Evolutionary conservation across 2,329 filamentous ascomycete genomes (phyloP), one percentile per base, ranked within the genome.

Genomic region (Pseudogymnoascus sp.): DNA sequence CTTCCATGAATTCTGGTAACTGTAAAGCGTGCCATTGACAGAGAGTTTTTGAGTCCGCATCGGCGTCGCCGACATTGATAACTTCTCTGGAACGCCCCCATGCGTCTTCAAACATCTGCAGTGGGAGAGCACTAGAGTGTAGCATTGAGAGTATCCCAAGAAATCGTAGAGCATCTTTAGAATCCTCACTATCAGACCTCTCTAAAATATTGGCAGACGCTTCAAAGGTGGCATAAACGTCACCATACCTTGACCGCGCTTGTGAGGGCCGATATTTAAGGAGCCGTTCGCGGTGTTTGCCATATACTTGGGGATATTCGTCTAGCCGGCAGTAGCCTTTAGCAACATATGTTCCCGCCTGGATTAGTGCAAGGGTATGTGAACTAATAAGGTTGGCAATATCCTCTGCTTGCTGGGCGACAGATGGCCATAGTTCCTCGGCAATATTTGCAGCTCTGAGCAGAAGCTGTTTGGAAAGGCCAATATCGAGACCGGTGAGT

Each of bases 201-300:
- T 69, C 40, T 10, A 76, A 64, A 15, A 67, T 62, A 1, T 68
- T 63, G 7, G 70, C 69, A 6, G 74, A 76, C 7, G 70, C 73
- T 64, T 77, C 72, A 61, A 77, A 76, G 0, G 72, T 76, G 2
- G 72, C 68, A 53, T 75, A 76, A 4, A 77, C 71, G 66, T 75
- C 65, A 4, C 67, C 23, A 67, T 77, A 75, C 19, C 71, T 69
- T 33, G 74, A 75, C 31, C 64, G 61, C 7, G 68, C 71, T 62
- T 75, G 73, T 5, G 53, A 61, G 7, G 68, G 66, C 23, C 67
- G 64, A 62, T 68, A 71, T 36, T 68, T 62, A 15, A 76, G 69
- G 2, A 76, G 68, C 17, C 69, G 69, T 31, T 67, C 64, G 31
- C 71, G 62, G 6, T 69, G 62, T 4, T 50, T 17, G 13, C 62